Conservation (phyloP, 345 rosid species). For the Lepidium aucheri region DNA sequence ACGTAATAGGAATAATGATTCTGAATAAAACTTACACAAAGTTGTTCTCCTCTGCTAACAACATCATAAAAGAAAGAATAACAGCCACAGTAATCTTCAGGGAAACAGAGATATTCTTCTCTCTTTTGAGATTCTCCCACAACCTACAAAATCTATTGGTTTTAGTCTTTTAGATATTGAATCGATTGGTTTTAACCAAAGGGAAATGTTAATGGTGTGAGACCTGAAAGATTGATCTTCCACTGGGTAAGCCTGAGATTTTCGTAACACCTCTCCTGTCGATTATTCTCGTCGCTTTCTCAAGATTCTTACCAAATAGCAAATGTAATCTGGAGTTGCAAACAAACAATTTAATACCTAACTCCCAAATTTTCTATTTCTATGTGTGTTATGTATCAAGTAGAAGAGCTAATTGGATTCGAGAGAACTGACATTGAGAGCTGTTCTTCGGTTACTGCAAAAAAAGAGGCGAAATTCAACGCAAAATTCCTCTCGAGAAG, state of each 20-base stretch:
- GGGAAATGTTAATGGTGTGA: background rate
- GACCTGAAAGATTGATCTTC: slow-evolving; percentile 81
- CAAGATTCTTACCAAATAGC: slow-evolving; percentile 85
- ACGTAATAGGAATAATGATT: background rate
- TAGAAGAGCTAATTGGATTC: background rate
- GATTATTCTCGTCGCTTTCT: slow-evolving; percentile 67
- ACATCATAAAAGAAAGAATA: slow-evolving; percentile 83
- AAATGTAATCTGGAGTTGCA: slow-evolving; percentile 53
- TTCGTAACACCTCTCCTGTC: slow-evolving; percentile 74
- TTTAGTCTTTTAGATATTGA: background rate
- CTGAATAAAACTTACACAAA: slow-evolving; percentile 43
- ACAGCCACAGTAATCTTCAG: slow-evolving; percentile 74
- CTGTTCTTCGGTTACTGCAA: slow-evolving; percentile 68
- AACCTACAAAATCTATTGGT: slow-evolving; percentile 34
- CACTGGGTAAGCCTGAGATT: slow-evolving; percentile 67
- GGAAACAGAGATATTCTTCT: slow-evolving; percentile 81
- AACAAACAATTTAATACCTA: background rate
- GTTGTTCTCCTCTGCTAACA: slow-evolving; percentile 82
- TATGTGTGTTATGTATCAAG: no score
- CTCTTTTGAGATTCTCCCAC: slow-evolving; percentile 80
- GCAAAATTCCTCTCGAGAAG: background rate
- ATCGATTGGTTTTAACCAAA: background rate
- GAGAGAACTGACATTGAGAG: slow-evolving; percentile 51
- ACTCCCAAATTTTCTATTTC: no score
- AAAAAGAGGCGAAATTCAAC: background rate